Evolutionary conservation across 257 asterid genomes (phyloP).

Genomic region (Nicotiana noctiflora): DNA sequence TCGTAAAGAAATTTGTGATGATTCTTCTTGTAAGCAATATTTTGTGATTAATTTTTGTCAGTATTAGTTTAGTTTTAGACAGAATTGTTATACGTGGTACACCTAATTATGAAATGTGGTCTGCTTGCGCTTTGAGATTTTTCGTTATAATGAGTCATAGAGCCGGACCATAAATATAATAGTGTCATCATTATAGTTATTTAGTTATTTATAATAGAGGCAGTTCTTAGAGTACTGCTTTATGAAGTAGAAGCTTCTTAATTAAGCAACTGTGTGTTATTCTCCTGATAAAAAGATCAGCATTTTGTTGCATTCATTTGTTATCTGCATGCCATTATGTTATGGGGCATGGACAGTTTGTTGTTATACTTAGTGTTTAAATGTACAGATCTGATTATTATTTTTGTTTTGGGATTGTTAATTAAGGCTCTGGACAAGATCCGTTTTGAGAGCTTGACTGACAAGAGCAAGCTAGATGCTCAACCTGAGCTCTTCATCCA

Average conservation of each 20-base stretch:
- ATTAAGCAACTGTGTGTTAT: too few relatives aligned
- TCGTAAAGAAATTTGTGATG: background rate
- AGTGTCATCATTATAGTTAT: too few relatives aligned
- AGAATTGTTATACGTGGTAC: background rate
- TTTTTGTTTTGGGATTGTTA: background rate
- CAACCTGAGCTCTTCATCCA: slow-evolving; percentile 60
- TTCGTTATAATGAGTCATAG: too few relatives aligned
- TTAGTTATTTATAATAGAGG: background rate
- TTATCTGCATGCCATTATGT: background rate
- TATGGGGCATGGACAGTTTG: background rate
- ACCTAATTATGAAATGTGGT: too few relatives aligned
- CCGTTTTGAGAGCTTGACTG: slow-evolving; percentile 52
- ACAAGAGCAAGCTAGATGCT: slow-evolving; percentile 52
- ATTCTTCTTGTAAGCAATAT: background rate
- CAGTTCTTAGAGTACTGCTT: background rate
- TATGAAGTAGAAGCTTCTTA: too few relatives aligned
- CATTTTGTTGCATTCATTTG: too few relatives aligned
- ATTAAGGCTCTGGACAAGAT: slow-evolving; percentile 49
- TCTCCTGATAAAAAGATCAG: too few relatives aligned
- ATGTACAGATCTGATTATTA: background rate
- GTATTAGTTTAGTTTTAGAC: background rate
- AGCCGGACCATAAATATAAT: too few relatives aligned
- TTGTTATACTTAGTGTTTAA: background rate
- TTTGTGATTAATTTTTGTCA: background rate
- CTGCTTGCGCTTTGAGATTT: too few relatives aligned